phyloP scores from a whole-genome alignment of 768 basidiomycete species.

The Leucosporidium creatinivorum region DNA sequence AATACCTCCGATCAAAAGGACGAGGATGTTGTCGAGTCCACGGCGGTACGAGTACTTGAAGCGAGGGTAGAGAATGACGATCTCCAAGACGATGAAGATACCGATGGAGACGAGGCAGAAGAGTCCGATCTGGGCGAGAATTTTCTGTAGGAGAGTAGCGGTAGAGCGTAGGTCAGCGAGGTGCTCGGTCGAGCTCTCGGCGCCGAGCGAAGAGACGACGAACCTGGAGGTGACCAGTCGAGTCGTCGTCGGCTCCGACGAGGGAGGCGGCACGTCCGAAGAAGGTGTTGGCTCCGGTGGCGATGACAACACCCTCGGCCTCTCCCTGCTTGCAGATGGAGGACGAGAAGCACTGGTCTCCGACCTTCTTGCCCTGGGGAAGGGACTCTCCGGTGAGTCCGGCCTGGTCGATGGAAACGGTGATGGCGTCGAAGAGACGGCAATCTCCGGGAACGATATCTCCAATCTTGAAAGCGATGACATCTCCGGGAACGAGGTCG shows the following conservation, averaged over 20 bases:
- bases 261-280: constrained; percentile 97
- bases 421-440: constrained; percentile 91
- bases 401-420: constrained; percentile 97
- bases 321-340: constrained; percentile 99
- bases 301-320: constrained; percentile 96
- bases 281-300: constrained; percentile 93
- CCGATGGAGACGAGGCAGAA: constrained; percentile 97
- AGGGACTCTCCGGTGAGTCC: constrained; percentile 96
- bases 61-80: constrained; percentile 83
- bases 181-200: background rate
- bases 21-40: constrained; percentile 94
- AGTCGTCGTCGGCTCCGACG: constrained; percentile 95
- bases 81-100: constrained; percentile 86
- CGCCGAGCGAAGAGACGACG: background rate
- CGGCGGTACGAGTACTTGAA: constrained; percentile 85
- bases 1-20: constrained; percentile 98
- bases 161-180: background rate
- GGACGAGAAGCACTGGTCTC: constrained; percentile 97
- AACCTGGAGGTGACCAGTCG: constrained; percentile 85
- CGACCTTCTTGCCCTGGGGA: constrained; percentile 81
- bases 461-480: constrained; percentile 97
- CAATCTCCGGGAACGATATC: constrained; percentile 97
- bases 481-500: constrained; percentile 86
- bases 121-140: constrained; percentile 92
- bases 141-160: constrained; percentile 49